These are phyloP conservation scores for Tylopilus plumbeoviolaceoides DNA, from an alignment of 768 basidiomycete species.

Conservation along the genomic window DNA sequence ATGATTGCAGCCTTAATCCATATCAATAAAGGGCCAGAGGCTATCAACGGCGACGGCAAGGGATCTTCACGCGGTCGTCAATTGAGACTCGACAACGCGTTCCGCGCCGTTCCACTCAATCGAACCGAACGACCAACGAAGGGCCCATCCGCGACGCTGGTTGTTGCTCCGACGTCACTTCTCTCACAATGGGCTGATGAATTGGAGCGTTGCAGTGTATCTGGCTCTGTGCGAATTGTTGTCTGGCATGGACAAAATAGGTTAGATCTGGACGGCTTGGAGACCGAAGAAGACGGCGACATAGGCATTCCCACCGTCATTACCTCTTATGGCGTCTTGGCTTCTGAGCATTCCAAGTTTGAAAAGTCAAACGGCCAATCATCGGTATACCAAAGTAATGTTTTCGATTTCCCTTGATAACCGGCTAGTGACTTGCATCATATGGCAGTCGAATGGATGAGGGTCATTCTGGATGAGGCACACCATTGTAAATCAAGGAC, in stretches of 20 bases:
- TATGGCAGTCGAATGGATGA: constrained; percentile 67
- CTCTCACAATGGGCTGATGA: constrained; percentile 94
- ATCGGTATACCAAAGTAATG: constrained; percentile 68
- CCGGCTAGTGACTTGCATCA: constrained; percentile 3
- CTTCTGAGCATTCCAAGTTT: constrained; percentile 78
- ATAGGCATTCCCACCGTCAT: constrained; percentile 73
- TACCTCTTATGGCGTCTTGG: constrained; percentile 88
- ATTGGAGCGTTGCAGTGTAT: constrained; percentile 75
- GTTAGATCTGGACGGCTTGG: constrained; percentile 61
- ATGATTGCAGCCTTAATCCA: constrained; percentile 91
- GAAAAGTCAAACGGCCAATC: constrained; percentile 51
- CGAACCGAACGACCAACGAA: constrained; percentile 25
- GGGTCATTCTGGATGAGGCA: constrained; percentile 88
- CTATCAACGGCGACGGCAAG: constrained; percentile 26
- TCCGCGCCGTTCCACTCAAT: constrained; percentile 43
- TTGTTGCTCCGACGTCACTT: constrained; percentile 90
- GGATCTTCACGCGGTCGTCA: constrained; percentile 46
- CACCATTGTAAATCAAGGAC: constrained; percentile 90
- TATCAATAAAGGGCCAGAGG: constrained; percentile 54
- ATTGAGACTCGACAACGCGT: constrained; percentile 58
- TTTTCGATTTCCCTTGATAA: not conserved
- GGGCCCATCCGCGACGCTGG: constrained; percentile 65
- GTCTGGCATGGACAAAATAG: constrained; percentile 91
- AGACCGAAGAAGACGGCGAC: constrained; percentile 49
- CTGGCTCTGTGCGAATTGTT: constrained; percentile 58